Percentiles rank a stretch among this genome's conserved stretches.
phyloP scores from a whole-genome alignment of 768 basidiomycete species.

The Tylopilus cervinicoccineus region DNA sequence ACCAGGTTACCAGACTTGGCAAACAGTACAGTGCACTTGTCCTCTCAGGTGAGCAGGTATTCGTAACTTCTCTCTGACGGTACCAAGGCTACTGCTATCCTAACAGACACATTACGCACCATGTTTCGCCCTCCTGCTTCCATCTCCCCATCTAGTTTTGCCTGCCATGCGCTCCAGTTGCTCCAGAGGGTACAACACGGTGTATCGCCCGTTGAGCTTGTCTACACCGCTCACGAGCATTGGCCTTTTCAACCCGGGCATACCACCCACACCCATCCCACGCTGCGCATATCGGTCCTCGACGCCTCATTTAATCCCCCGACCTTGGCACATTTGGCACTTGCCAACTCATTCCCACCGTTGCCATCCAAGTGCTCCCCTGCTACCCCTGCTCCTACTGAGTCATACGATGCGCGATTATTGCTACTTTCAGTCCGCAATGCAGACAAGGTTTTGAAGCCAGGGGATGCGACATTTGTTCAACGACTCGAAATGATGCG shows the following conservation, averaged over 20 bases:
- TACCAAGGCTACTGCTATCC: background rate
- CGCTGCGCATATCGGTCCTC: conserved; percentile 63
- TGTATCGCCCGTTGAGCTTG: conserved; percentile 49
- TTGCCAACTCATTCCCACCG: conserved; percentile 46
- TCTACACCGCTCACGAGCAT: conserved; percentile 53
- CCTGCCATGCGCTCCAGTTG: conserved; percentile 17
- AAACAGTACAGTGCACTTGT: no score
- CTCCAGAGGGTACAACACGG: conserved; percentile 41
- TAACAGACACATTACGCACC: background rate
- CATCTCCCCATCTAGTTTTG: conserved; percentile 15
- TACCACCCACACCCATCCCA: conserved; percentile 6
- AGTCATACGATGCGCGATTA: conserved; percentile 65
- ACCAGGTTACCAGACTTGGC: conserved; percentile 23
- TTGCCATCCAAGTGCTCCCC: conserved; percentile 13
- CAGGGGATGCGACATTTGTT: conserved; percentile 66
- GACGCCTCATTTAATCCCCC: conserved; percentile 96
- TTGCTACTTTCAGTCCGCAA: conserved; percentile 83
- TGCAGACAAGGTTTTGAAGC: conserved; percentile 73
- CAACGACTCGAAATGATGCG: conserved; percentile 88
- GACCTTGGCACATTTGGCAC: conserved; percentile 76
- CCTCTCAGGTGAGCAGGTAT: conserved; percentile 2
- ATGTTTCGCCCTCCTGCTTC: conserved; percentile 9
- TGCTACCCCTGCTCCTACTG: background rate
- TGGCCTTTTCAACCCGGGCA: conserved; percentile 56
- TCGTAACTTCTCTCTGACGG: background rate